phyloP scores from a whole-genome alignment of 495 filamentous ascomycete genomes.

The Mycothermus thermophilus region DNA sequence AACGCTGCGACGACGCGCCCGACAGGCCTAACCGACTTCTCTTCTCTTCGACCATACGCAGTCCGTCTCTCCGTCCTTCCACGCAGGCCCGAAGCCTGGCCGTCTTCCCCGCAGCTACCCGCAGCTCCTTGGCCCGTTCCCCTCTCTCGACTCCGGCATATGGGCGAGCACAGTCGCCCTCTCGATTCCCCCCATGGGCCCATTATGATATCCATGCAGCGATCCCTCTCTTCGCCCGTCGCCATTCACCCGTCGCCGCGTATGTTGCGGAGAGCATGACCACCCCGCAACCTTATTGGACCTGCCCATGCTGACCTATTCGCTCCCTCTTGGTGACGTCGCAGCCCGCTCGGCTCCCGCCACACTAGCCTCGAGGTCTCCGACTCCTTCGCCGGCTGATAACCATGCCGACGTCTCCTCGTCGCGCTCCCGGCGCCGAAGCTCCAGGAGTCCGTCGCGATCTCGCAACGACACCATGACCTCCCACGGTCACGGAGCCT shows the following conservation, averaged over 20 bases:
- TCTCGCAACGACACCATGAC: conserved; percentile 22
- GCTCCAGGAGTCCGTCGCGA: conserved; percentile 31
- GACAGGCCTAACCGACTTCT: too few species aligned
- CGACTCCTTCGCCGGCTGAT: conserved; percentile 30
- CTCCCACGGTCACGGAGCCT: conserved; percentile 15
- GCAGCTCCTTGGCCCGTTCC: too few species aligned
- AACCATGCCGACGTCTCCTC: conserved; percentile 30
- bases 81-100: too few species aligned
- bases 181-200: conserved; percentile 24
- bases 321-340: conserved; percentile 1
- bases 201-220: conserved; percentile 44
- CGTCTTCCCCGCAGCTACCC: too few species aligned
- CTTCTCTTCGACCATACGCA: too few species aligned
- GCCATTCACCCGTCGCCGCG: conserved; percentile 36
- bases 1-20: too few species aligned
- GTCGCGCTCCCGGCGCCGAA: conserved; percentile 24
- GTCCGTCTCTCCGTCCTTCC: too few species aligned
- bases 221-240: conserved; percentile 38
- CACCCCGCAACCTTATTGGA: neutral
- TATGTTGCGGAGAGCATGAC: conserved; percentile 24
- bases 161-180: conserved; percentile 18
- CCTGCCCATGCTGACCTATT: conserved; percentile 24
- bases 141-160: too few species aligned
- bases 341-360: conserved; percentile 20
- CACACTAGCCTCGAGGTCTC: conserved; percentile 25